Evolutionary conservation across 306 rosid genomes (phyloP).

Genomic region (Dryas octopetala): DNA sequence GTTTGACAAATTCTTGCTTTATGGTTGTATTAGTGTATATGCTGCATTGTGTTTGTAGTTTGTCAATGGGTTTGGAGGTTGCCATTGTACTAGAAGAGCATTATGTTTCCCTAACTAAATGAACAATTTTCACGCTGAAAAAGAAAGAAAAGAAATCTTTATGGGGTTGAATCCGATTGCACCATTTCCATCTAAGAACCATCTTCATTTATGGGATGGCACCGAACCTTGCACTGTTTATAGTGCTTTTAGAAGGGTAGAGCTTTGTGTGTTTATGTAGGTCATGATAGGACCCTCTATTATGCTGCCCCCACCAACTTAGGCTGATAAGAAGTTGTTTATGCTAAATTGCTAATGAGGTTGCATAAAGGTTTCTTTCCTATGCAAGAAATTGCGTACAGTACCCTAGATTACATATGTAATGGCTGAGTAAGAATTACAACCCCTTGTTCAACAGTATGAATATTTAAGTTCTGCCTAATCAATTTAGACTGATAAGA

Average conservation of each 20-base stretch:
- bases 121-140: too few relatives aligned
- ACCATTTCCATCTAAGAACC: not conserved
- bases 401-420: not conserved
- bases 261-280: too few relatives aligned
- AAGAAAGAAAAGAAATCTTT: not conserved
- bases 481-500: too few relatives aligned
- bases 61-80: not conserved
- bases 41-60: not conserved
- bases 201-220: not conserved
- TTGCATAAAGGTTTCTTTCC: too few relatives aligned
- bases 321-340: not conserved
- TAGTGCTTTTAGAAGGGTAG: not conserved
- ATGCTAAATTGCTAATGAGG: too few relatives aligned
- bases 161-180: not conserved
- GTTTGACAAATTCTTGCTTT: slow-evolving; percentile 15
- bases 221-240: not conserved
- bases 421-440: not conserved
- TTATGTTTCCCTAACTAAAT: too few relatives aligned
- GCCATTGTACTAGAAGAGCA: not conserved
- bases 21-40: not conserved
- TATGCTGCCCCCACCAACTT: not conserved
- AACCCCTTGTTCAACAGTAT: not conserved
- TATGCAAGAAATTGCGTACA: not conserved
- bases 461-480: not conserved
- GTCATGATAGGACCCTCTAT: not conserved